Conservation (phyloP, 1,139 yeast species). For the Geotrichum klebahnii region DNA sequence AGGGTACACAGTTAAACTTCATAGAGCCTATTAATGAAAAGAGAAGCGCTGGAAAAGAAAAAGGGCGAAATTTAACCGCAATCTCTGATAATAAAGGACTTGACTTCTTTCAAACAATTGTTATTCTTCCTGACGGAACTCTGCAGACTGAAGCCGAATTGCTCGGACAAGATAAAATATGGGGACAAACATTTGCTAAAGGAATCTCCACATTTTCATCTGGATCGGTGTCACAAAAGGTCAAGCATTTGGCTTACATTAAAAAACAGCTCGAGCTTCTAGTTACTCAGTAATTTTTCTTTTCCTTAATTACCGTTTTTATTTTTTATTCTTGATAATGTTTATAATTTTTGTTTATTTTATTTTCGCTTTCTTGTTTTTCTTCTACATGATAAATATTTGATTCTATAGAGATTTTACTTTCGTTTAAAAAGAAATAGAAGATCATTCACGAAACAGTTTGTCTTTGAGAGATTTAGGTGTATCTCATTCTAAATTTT, state of each 20-base stretch:
- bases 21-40: neutral
- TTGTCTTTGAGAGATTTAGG: too few relatives aligned
- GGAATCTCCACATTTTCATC: slow-evolving; percentile 4
- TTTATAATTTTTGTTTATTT: too few relatives aligned
- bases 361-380: too few relatives aligned
- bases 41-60: slow-evolving; percentile 21
- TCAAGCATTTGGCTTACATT: slow-evolving; percentile 17
- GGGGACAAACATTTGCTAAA: neutral
- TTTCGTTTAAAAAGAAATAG: too few relatives aligned
- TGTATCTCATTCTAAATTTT: too few relatives aligned
- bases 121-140: slow-evolving; percentile 26
- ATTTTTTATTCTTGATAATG: too few relatives aligned
- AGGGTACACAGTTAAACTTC: slow-evolving; percentile 41
- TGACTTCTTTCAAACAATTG: slow-evolving; percentile 21
- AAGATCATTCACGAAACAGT: too few relatives aligned
- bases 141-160: slow-evolving; percentile 35
- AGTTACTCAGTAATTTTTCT: neutral
- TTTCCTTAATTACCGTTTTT: neutral
- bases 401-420: neutral
- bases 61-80: slow-evolving; percentile 23
- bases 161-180: slow-evolving; percentile 27
- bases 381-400: too few relatives aligned
- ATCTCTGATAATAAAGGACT: slow-evolving; percentile 14
- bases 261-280: slow-evolving; percentile 7
- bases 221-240: slow-evolving; percentile 13